Base-by-base conservation (phyloP, 176 grass and related monocot species). In the Musa troglodytarum region DNA sequence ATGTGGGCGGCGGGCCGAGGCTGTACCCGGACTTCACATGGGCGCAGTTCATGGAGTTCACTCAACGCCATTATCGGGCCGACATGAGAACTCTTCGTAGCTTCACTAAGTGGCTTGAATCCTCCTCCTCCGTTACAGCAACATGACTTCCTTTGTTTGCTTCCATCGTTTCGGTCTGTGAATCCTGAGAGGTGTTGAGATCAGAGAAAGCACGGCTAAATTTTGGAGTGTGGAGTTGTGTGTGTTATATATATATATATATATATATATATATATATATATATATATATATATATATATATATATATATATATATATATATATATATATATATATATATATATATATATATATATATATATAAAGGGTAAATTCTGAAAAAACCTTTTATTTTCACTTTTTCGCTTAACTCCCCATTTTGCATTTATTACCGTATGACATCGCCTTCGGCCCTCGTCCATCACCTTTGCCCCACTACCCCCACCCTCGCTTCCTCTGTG, bases 21-120 rank as follows among this genome's bases (percentile, higher is more conserved):
- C 82, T 75, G 28, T 98, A 98, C 86, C 94, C 94, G 63, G 90
- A 98, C 85, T 98, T 98, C 84, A 98, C 94, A 9, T 93, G 94
- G 90, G 86, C 83, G 71, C 88, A 93, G 71, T 73, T 98, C 68
- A 86, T 88, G 86, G 82, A 80, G 65, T 98, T 98, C 82, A 98
- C 94, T 68, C 94, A 98, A 81, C 77, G 79, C 68, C 90, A 98
- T 67, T 98, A 98, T 83, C 84, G 94, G 80, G 83, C 90, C 58
- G 94, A 98, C 87, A 78, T 88, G 4, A 86, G 80, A 74, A 98
- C 94, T 8, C 78, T 98, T 9, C 81, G 87, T 71, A 84, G 87
- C 59, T 98, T 93, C 84, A 82, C 84, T 9, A 54, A 75, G 49
- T 91, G 90, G 88, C 88, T 64, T 53, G 63, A 14, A 11, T 61